Conservation (phyloP, 257 asterid genomes). For the Lycium barbarum region DNA sequence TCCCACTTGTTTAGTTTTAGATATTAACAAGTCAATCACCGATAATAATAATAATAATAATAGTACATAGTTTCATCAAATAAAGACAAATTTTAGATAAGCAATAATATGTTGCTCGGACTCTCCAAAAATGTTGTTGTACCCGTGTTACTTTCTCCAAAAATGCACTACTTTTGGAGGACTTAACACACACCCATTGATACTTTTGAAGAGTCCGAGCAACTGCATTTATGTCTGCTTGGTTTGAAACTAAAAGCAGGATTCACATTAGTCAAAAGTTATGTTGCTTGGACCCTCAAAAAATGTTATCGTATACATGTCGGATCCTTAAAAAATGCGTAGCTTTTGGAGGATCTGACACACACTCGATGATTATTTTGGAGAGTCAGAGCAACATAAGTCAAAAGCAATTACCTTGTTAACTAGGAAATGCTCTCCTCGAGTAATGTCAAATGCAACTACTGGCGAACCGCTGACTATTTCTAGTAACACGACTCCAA, state of each 20-base stretch:
- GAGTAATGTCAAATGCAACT: slow-evolving; percentile 60
- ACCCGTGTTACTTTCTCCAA: too few relatives aligned
- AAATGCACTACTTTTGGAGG: too few relatives aligned
- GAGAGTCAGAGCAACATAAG: too few relatives aligned
- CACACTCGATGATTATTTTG: too few relatives aligned
- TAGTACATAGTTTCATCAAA: slow-evolving; percentile 4
- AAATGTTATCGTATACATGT: too few relatives aligned
- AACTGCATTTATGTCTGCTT: not conserved
- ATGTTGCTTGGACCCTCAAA: not conserved
- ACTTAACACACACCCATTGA: too few relatives aligned
- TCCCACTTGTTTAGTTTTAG: slow-evolving; percentile 5
- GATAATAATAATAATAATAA: not conserved
- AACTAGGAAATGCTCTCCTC: slow-evolving; percentile 77
- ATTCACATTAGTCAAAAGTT: not conserved
- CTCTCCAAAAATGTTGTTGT: too few relatives aligned
- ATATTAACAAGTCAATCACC: not conserved
- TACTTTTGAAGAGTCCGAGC: too few relatives aligned
- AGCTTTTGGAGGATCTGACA: too few relatives aligned
- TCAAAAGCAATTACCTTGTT: slow-evolving; percentile 54
- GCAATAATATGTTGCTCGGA: too few relatives aligned
- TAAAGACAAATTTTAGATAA: not conserved
- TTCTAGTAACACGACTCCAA: slow-evolving; percentile 75
- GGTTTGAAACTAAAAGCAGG: slow-evolving; percentile 9
- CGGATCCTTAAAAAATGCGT: too few relatives aligned
- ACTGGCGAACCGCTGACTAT: slow-evolving; percentile 65